Percentiles rank a stretch among this genome's conserved stretches.
These are phyloP conservation scores for Eucalyptus curtisii DNA, from an alignment of 345 rosid genomes.

Conservation along the genomic window DNA sequence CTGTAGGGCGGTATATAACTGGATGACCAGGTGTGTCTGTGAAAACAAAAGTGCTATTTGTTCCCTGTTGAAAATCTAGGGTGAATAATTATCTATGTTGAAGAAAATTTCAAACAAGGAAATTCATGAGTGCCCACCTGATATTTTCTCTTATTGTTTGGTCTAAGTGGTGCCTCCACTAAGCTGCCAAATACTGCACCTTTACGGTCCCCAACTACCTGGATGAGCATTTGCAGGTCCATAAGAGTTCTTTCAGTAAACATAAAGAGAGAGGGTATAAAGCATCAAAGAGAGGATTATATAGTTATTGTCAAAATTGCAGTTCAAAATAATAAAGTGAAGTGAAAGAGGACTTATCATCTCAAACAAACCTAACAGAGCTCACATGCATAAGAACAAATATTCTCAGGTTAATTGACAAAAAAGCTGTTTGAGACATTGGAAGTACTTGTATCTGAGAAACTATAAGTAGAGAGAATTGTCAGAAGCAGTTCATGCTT, in stretches of 20 bases:
- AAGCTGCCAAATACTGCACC: slow-evolving; percentile 95
- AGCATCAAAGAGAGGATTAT: not conserved
- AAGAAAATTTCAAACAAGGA: not conserved
- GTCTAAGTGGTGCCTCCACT: slow-evolving; percentile 84
- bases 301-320: not conserved
- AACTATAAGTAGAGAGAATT: not conserved
- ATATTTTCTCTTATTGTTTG: slow-evolving; percentile 66
- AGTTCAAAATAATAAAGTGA: not conserved
- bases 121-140: slow-evolving; percentile 30
- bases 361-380: not conserved
- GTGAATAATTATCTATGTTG: not conserved
- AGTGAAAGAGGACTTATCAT: not conserved
- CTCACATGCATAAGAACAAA: not conserved
- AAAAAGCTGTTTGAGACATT: not conserved
- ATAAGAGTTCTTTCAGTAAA: not conserved
- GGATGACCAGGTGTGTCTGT: slow-evolving; percentile 61
- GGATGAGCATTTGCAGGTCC: not conserved
- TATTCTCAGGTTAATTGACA: not conserved
- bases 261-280: not conserved
- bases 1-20: slow-evolving; percentile 68
- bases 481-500: not conserved
- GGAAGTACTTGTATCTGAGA: not conserved
- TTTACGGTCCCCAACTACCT: slow-evolving; percentile 89
- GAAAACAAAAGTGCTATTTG: slow-evolving; percentile 86
- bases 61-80: slow-evolving; percentile 46